phyloP scores from a whole-genome alignment of 768 basidiomycete species.

The Lanmaoa pseudosensibilis region DNA sequence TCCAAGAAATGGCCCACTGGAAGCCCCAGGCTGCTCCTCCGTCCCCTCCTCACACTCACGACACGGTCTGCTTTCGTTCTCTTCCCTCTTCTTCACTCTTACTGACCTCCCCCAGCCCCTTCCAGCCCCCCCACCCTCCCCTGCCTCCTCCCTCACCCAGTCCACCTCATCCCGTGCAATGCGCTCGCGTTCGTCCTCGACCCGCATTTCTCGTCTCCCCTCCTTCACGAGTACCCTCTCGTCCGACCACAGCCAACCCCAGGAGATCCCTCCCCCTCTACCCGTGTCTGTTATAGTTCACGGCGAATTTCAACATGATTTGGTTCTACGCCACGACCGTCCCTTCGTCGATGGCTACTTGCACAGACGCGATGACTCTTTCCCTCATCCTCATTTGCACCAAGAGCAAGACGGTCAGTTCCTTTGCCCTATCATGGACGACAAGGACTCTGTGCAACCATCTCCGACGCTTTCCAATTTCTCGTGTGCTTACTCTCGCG shows the following conservation, averaged over 20 bases:
- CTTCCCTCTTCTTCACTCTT: neutral
- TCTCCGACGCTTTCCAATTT: slow-evolving; percentile 32
- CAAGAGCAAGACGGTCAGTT: slow-evolving; percentile 22
- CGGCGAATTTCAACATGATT: slow-evolving; percentile 28
- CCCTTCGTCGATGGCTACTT: slow-evolving; percentile 10
- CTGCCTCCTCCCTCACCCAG: slow-evolving; percentile 27
- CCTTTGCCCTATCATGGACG: slow-evolving; percentile 16
- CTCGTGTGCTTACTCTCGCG: slow-evolving; percentile 26
- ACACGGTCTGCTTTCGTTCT: slow-evolving; percentile 12
- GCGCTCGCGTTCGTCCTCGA: slow-evolving; percentile 33
- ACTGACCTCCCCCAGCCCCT: slow-evolving; percentile 16
- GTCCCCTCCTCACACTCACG: slow-evolving; percentile 1
- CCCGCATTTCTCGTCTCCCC: slow-evolving; percentile 32
- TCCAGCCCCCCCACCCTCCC: slow-evolving; percentile 28
- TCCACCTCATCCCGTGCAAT: slow-evolving; percentile 28
- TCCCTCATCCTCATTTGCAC: neutral
- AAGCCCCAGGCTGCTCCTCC: slow-evolving; percentile 6
- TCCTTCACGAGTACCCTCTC: slow-evolving; percentile 36
- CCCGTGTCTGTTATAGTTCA: slow-evolving; percentile 35
- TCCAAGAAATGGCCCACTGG: slow-evolving; percentile 37
- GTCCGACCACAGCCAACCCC: slow-evolving; percentile 32
- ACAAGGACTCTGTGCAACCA: slow-evolving; percentile 27
- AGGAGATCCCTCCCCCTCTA: slow-evolving; percentile 24
- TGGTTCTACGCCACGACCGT: slow-evolving; percentile 19
- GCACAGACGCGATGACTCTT: slow-evolving; percentile 20